Evolutionary conservation across 176 grass and related monocot species (phyloP), one percentile per base, ranked within the genome.

Genomic region (Oryza punctata): DNA sequence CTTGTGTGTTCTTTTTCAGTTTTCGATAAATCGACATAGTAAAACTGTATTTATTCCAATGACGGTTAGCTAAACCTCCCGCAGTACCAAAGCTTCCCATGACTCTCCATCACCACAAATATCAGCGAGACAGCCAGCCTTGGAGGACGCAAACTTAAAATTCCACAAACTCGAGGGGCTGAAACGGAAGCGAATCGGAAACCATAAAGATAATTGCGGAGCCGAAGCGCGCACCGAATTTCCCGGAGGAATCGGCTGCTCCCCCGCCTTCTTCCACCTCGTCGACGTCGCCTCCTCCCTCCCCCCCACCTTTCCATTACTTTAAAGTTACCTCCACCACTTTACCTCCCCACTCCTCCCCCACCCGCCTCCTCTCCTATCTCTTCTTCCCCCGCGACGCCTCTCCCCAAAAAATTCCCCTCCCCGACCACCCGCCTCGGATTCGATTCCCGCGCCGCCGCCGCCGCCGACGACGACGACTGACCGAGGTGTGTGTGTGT

Each of bases 281-380:
- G 29, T 71, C 37, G 29, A 9, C 33, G 33, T 69, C 67, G 67
- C 52, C 29, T 13, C 14, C 83, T 12, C 23, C 28, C 7, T n/a
- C 28, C 2, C 3, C 40, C 37, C 3, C 8, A 21, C 8, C 30
- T 65, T 65, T 73, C 54, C 26, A 7, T 67, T 30, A 1, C 77
- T 86, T 75, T 68, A 45, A 80, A 86, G 77, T 80, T 81, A 44
- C 60, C 29, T 18, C 21, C 73, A 11, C 75, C 66, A 57, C 18
- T 57, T 21, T 1, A 18, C 45, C 71, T 7, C 60, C 50, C 65
- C 79, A 24, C 70, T 67, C 64, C 30, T 32, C 30, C 4, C 3
- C 30, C 30, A 32, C 30, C 30, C 30, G 30, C 30, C 30, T 32
- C 30, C 30, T 49, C 29, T 64, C 52, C 37, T 11, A 45, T 18